Base-by-base conservation (phyloP, 2,329 filamentous ascomycete genomes). In the Tolypocladium inflatum region DNA sequence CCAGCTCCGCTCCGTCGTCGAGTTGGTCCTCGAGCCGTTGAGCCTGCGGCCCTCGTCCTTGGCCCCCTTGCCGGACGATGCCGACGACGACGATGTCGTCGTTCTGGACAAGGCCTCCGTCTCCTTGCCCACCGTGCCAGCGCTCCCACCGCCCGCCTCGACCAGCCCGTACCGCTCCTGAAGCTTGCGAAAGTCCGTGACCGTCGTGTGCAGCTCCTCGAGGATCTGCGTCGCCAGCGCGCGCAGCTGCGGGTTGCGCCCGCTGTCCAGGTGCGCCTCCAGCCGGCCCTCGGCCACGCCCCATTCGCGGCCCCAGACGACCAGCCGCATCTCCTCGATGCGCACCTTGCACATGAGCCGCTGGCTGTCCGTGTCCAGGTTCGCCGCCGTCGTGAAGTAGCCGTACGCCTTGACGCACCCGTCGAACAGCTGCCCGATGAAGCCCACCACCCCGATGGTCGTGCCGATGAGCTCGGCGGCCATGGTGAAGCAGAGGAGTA, bases 281-380 rank as follows among this genome's bases (percentile, higher is more conserved):
- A 78, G 66, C 55, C 62, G 68, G 6, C 76, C 76, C 66, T 79
- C 76, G 11, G 73, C 70, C 39, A 79, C 75, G 30, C 76, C 76
- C 76, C 76, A 78, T 61, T 78, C 74, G 38, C 76, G 66, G 21
- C 76, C 76, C 76, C 76, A 78, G 58, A 78, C 74, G 37, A 75
- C 65, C 41, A 78, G 69, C 4, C 76, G 71, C 74, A 76, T 78
- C 71, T 79, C 76, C 67, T 79, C 76, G 63, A 79, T 79, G 55
- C 75, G 73, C 57, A 78, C 74, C 63, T 79, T 79, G 68, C 76
- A 78, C 50, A 76, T 66, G 38, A 79, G 66, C 43, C 73, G 71
- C 64, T 76, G 73, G 59, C 70, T 71, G 64, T 78, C 75, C 26
- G 65, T 65, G 58, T 76, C 75, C n/a, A 78, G 66, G 53, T 76